Conservation (phyloP, 1,284 basidiomycete genomes). For the Pascua guehoae region DNA sequence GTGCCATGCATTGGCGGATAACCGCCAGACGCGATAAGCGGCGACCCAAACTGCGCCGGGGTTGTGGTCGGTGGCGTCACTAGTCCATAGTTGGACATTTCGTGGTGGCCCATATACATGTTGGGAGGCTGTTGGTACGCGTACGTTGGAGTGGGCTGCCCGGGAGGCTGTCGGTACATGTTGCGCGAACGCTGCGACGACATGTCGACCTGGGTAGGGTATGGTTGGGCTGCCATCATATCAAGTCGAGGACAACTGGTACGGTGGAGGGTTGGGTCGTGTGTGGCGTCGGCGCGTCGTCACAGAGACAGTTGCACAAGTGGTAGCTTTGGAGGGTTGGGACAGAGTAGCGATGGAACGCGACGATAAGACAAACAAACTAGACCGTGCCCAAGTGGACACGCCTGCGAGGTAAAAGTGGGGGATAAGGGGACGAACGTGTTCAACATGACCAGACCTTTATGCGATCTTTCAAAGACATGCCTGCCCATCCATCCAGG, state of each 20-base stretch:
- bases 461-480: too few species aligned
- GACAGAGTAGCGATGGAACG: too few species aligned
- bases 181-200: slow-evolving; percentile 10
- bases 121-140: slow-evolving; percentile 1
- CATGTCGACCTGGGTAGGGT: slow-evolving; percentile 9
- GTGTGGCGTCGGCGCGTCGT: too few species aligned
- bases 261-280: too few species aligned
- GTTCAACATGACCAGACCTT: too few species aligned
- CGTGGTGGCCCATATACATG: slow-evolving; percentile 9
- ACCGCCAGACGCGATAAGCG: slow-evolving; percentile 8
- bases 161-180: slow-evolving; percentile 6
- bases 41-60: slow-evolving; percentile 13
- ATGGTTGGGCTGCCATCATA: slow-evolving; percentile 17
- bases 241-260: neutral
- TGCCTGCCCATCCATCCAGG: too few species aligned
- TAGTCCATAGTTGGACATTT: slow-evolving; percentile 11
- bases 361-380: too few species aligned
- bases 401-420: too few species aligned
- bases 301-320: too few species aligned
- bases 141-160: neutral
- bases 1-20: slow-evolving; percentile 8
- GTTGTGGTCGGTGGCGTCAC: slow-evolving; percentile 16
- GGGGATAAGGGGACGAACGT: too few species aligned
- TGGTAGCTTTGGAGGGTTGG: too few species aligned
- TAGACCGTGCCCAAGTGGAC: too few species aligned